A percentile compares a stretch with the other conserved stretches of the same genome.
These are phyloP conservation scores for Telopea speciosissima DNA, from an alignment of 177 flowering plant species.

Conservation along the genomic window DNA sequence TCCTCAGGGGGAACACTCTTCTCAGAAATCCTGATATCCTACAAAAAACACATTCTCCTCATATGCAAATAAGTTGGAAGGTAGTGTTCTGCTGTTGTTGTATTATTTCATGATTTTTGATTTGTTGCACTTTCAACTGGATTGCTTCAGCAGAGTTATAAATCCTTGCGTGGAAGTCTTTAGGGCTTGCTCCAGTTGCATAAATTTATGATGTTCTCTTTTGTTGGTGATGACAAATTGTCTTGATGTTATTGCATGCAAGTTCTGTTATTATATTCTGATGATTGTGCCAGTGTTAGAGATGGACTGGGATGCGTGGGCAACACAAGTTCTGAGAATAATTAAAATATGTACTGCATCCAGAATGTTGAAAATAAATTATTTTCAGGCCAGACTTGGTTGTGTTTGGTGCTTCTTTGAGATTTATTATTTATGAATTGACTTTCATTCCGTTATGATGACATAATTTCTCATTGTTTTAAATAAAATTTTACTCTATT, in stretches of 20 bases:
- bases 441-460: not conserved
- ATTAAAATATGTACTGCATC: not conserved
- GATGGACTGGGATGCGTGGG: not conserved
- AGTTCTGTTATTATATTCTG: not conserved
- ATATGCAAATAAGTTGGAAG: not conserved
- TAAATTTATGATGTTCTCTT: not conserved
- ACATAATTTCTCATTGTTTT: too few relatives aligned
- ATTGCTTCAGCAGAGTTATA: not conserved
- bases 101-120: not conserved
- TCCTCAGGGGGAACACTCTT: constrained; percentile 1
- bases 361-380: not conserved
- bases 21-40: not conserved
- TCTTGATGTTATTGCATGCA: not conserved
- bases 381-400: not conserved
- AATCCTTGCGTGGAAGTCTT: not conserved
- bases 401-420: not conserved
- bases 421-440: not conserved
- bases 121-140: constrained; percentile 1
- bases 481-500: too few relatives aligned
- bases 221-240: not conserved
- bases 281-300: too few relatives aligned
- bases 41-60: not conserved
- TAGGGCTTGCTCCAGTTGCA: not conserved
- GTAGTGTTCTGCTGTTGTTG: not conserved
- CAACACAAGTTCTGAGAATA: not conserved